These are phyloP conservation scores for Prinsepia uniflora DNA, from an alignment of 306 rosid genomes.

Conservation along the genomic window DNA sequence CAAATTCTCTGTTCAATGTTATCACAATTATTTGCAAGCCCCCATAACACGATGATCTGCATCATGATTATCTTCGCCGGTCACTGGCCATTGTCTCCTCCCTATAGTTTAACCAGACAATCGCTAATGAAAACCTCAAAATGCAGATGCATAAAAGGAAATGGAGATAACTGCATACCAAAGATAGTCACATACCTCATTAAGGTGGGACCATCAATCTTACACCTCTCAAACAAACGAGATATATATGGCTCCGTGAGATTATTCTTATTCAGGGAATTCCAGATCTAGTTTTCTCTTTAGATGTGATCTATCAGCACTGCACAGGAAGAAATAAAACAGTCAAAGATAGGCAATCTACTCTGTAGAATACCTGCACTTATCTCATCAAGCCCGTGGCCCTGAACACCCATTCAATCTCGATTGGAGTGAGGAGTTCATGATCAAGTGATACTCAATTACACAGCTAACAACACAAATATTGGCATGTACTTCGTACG, in stretches of 20 bases:
- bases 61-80: conserved; percentile 13
- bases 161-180: conserved; percentile 5
- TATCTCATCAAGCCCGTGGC: no score
- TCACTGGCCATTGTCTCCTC: conserved; percentile 25
- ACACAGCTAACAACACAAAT: conserved; percentile 18
- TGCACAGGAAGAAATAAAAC: conserved; percentile 36
- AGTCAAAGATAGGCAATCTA: conserved; percentile 11
- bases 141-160: conserved; percentile 15
- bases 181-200: conserved; percentile 21
- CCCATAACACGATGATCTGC: conserved; percentile 23
- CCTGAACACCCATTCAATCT: no score
- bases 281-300: conserved; percentile 94
- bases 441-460: no score
- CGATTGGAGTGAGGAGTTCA: no score
- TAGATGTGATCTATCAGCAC: conserved; percentile 89
- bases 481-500: background rate
- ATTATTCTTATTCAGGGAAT: conserved; percentile 55
- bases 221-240: conserved; percentile 12
- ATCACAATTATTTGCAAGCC: conserved; percentile 21
- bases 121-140: conserved; percentile 29
- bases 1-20: conserved; percentile 28
- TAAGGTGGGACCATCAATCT: conserved; percentile 10
- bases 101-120: conserved; percentile 20
- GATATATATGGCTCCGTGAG: background rate
- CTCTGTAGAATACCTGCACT: background rate